Percentiles rank a stretch among this genome's conserved stretches.
These are phyloP conservation scores for Metarhizium anisopliae DNA, from an alignment of 2,329 filamentous ascomycete genomes.

Conservation along the genomic window DNA sequence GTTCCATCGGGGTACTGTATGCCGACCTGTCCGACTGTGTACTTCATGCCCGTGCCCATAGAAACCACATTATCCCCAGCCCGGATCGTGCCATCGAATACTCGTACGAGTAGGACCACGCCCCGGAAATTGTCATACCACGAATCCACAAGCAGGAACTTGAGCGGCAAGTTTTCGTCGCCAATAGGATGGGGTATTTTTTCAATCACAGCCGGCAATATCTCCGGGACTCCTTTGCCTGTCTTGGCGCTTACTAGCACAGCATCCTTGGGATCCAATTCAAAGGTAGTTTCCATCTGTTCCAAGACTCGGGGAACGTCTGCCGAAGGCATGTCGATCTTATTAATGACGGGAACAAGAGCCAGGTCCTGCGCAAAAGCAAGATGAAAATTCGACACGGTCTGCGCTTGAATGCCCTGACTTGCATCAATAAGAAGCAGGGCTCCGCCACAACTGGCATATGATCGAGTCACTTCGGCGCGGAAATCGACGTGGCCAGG, in stretches of 20 bases:
- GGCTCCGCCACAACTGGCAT: conserved; percentile 91
- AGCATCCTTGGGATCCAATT: conserved; percentile 67
- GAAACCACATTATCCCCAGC: conserved; percentile 82
- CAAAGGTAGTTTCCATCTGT: conserved; percentile 80
- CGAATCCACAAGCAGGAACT: conserved; percentile 86
- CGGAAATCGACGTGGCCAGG: conserved; percentile 97
- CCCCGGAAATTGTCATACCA: conserved; percentile 98
- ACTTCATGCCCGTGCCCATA: conserved; percentile 79
- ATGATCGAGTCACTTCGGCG: conserved; percentile 90
- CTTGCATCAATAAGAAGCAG: conserved; percentile 90
- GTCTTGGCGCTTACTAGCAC: conserved; percentile 84
- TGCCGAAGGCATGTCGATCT: conserved; percentile 85
- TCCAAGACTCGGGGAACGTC: conserved; percentile 79
- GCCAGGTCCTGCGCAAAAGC: conserved; percentile 85
- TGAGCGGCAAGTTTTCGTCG: conserved; percentile 61
- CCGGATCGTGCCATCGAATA: conserved; percentile 80
- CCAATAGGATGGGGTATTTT: conserved; percentile 74
- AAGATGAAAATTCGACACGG: conserved; percentile 96
- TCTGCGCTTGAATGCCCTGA: conserved; percentile 95
- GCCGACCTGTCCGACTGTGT: conserved; percentile 90
- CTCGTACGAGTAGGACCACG: conserved; percentile 79
- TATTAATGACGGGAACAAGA: conserved; percentile 90
- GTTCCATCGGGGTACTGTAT: conserved; percentile 91
- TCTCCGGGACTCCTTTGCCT: conserved; percentile 72
- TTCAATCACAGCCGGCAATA: conserved; percentile 80